phyloP scores from a whole-genome alignment of 192 early-diverging fungal genomes.

The Rhizoclosmatium sp. region DNA sequence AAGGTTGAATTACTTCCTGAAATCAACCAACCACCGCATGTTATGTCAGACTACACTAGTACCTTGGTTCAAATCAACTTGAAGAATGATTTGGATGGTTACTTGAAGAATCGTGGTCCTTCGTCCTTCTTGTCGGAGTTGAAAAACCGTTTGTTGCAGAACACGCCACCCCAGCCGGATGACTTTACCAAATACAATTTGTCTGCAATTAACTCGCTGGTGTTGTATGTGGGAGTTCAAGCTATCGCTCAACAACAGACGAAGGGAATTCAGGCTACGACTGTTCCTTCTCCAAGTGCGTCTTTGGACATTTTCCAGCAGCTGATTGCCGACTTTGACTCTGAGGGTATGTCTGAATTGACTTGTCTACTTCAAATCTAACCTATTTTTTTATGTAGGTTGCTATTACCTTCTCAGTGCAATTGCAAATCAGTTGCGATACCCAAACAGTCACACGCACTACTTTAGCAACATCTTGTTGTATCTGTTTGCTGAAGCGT shows the following conservation, averaged over 20 bases:
- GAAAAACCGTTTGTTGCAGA: constrained; percentile 55
- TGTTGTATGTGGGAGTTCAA: constrained; percentile 84
- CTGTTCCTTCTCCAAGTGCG: constrained; percentile 65
- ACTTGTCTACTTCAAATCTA: constrained; percentile 17
- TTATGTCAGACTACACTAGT: constrained; percentile 86
- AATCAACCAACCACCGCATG: constrained; percentile 81
- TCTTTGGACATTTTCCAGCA: constrained; percentile 86
- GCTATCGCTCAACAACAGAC: constrained; percentile 66
- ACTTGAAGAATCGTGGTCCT: constrained; percentile 66
- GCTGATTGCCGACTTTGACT: constrained; percentile 77
- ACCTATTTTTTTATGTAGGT: constrained; percentile 51
- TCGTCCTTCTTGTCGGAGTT: constrained; percentile 69
- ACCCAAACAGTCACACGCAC: constrained; percentile 96
- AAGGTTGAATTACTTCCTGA: constrained; percentile 92
- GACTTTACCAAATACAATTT: constrained; percentile 74
- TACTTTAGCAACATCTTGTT: constrained; percentile 91
- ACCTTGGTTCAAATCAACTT: constrained; percentile 67
- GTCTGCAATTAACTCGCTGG: constrained; percentile 84
- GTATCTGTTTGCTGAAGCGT: constrained; percentile 82
- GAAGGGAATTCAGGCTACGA: constrained; percentile 42
- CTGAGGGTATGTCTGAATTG: constrained; percentile 63
- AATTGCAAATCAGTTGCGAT: constrained; percentile 96
- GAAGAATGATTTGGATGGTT: constrained; percentile 78
- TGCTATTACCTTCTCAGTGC: constrained; percentile 90
- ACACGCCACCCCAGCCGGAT: constrained; percentile 31